Conservation (phyloP, 805 yeast species). For the Cyberlindnera suaveolens region DNA sequence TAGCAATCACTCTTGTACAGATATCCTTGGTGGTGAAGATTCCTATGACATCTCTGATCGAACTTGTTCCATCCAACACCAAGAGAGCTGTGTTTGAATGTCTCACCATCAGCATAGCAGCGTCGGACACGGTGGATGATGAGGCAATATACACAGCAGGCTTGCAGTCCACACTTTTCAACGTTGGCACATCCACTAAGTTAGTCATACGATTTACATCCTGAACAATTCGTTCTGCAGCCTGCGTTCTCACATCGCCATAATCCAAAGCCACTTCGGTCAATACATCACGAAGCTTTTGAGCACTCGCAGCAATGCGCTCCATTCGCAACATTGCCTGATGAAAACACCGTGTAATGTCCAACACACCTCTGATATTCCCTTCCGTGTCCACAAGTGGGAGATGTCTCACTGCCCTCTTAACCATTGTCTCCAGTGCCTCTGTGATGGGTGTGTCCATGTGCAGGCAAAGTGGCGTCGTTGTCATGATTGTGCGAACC, state of each 20-base stretch:
- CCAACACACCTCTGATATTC: constrained; percentile 36
- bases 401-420: constrained; percentile 35
- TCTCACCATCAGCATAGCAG: constrained; percentile 34
- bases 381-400: constrained; percentile 34
- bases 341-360: constrained; percentile 41
- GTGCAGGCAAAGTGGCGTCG: constrained; percentile 30
- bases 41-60: constrained; percentile 33
- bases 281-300: constrained; percentile 24
- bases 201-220: constrained; percentile 33
- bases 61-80: constrained; percentile 29
- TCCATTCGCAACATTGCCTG: constrained; percentile 40
- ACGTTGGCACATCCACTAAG: constrained; percentile 36
- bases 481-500: constrained; percentile 35
- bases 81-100: constrained; percentile 36
- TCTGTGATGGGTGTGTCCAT: constrained; percentile 34
- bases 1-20: constrained; percentile 35
- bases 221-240: constrained; percentile 21
- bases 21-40: constrained; percentile 42
- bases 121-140: constrained; percentile 29
- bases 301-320: constrained; percentile 33
- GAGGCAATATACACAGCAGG: constrained; percentile 32
- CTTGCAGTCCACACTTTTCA: constrained; percentile 20
- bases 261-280: constrained; percentile 26
- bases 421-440: constrained; percentile 37
- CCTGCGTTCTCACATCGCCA: constrained; percentile 18